Conservation (phyloP, 768 basidiomycete genomes). For the Trametes punicea region DNA sequence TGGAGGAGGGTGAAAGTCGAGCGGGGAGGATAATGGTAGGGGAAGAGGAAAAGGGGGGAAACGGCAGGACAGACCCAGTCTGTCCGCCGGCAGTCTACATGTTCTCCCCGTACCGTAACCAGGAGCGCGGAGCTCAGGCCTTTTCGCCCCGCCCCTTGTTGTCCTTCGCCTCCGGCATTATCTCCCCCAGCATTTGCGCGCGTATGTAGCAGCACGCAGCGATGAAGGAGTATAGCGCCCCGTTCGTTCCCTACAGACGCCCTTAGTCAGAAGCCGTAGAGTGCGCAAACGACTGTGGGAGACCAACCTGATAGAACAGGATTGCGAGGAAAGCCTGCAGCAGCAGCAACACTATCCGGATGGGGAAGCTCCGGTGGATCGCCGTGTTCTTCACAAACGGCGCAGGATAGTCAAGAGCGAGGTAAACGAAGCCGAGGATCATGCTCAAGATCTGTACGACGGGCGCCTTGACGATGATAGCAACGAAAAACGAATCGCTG, state of each 20-base stretch:
- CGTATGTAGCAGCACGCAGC: conserved; percentile 65
- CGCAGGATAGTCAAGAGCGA: conserved; percentile 72
- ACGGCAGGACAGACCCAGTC: conserved; percentile 25
- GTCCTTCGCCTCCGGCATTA: conserved; percentile 60
- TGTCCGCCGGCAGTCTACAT: conserved; percentile 22
- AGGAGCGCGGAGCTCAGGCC: conserved; percentile 42
- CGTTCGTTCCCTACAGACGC: conserved; percentile 69
- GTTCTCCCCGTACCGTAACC: conserved; percentile 22
- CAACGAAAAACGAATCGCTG: conserved; percentile 59
- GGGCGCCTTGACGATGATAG: conserved; percentile 74
- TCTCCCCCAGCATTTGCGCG: conserved; percentile 66
- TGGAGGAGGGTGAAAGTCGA: neutral
- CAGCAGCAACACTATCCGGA: conserved; percentile 60
- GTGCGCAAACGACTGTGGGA: too few relatives aligned
- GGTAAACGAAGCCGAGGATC: conserved; percentile 51
- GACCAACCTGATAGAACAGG: conserved; percentile 75
- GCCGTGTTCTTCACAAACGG: conserved; percentile 52
- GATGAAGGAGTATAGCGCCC: conserved; percentile 74
- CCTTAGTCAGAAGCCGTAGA: neutral
- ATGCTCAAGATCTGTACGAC: conserved; percentile 70
- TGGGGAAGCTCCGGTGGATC: conserved; percentile 61
- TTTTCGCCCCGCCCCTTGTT: conserved; percentile 56
- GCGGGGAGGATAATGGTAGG: conserved; percentile 5
- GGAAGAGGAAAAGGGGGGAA: conserved; percentile 14
- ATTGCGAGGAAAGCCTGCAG: conserved; percentile 61